These are phyloP conservation scores for Trypanosoma theileri DNA, from an alignment of 208 protist species.

Conservation along the genomic window DNA sequence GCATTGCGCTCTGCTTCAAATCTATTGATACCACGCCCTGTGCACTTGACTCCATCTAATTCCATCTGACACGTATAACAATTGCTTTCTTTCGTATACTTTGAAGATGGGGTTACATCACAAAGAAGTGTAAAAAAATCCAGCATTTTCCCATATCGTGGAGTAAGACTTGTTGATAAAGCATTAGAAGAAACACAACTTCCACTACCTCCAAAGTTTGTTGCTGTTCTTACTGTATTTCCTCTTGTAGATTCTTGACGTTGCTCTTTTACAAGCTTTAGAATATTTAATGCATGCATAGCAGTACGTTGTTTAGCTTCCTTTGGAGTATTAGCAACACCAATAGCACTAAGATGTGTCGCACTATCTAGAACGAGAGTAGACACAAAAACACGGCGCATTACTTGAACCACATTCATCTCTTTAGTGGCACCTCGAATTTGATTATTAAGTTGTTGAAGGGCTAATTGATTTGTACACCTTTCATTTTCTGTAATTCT, in stretches of 20 bases:
- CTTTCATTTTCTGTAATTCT: conserved; percentile 32
- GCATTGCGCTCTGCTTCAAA: conserved; percentile 76
- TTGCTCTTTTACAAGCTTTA: conserved; percentile 32
- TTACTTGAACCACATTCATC: conserved; percentile 35
- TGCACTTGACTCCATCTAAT: conserved; percentile 45
- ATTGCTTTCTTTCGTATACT: conserved; percentile 32
- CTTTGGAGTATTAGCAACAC: conserved; percentile 44
- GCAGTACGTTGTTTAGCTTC: conserved; percentile 62
- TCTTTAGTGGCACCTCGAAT: conserved; percentile 33
- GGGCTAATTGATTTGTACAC: conserved; percentile 14
- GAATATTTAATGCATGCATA: conserved; percentile 55
- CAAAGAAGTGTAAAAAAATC: conserved; percentile 50
- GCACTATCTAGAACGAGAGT: conserved; percentile 48
- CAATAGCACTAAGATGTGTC: conserved; percentile 42
- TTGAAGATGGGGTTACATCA: conserved; percentile 20
- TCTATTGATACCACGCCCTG: conserved; percentile 60
- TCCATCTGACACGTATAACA: conserved; percentile 49
- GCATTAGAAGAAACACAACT: conserved; percentile 34
- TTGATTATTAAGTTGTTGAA: conserved; percentile 52
- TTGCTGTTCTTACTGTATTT: not conserved
- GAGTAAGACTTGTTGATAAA: conserved; percentile 40
- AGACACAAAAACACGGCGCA: conserved; percentile 38
- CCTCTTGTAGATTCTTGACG: not conserved
- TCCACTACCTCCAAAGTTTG: not conserved
- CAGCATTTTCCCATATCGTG: conserved; percentile 43